phyloP scores from a whole-genome alignment of 2,329 filamentous ascomycete species.

The Clarireedia paspali region DNA sequence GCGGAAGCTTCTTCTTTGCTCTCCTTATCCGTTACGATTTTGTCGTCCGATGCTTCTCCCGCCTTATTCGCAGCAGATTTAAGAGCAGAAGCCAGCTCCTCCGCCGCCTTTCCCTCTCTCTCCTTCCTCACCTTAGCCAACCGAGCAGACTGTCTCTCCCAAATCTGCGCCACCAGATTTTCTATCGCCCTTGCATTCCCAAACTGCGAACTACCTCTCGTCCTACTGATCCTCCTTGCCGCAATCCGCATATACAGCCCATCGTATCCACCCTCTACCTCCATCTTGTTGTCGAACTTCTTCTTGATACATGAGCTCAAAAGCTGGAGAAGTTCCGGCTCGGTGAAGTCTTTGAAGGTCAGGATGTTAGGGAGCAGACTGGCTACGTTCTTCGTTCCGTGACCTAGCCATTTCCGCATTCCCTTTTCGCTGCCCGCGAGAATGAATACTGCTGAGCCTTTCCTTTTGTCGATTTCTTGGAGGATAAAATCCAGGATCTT shows the following conservation, averaged over 20 bases:
- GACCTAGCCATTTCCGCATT: constrained; percentile 67
- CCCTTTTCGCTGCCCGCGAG: constrained; percentile 64
- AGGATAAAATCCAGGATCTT: constrained; percentile 61
- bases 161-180: constrained; percentile 47
- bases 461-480: constrained; percentile 61
- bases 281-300: constrained; percentile 47
- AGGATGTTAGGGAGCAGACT: constrained; percentile 60
- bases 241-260: constrained; percentile 59
- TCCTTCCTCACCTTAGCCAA: constrained; percentile 1
- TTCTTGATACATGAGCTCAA: constrained; percentile 44
- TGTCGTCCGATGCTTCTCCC: no score
- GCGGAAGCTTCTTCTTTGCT: no score
- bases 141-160: constrained; percentile 44
- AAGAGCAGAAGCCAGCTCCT: not conserved
- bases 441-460: constrained; percentile 61
- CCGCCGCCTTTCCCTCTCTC: not conserved
- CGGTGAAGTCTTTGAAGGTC: constrained; percentile 60
- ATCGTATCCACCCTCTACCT: constrained; percentile 46
- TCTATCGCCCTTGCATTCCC: constrained; percentile 64
- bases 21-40: no score
- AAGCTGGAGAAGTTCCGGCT: constrained; percentile 55
- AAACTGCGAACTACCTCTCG: constrained; percentile 57
- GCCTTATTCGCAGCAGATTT: constrained; percentile 32
- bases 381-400: constrained; percentile 49
- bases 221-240: constrained; percentile 50